Conservation (phyloP, 2,329 filamentous ascomycete genomes). For the Aspergillus neotritici region DNA sequence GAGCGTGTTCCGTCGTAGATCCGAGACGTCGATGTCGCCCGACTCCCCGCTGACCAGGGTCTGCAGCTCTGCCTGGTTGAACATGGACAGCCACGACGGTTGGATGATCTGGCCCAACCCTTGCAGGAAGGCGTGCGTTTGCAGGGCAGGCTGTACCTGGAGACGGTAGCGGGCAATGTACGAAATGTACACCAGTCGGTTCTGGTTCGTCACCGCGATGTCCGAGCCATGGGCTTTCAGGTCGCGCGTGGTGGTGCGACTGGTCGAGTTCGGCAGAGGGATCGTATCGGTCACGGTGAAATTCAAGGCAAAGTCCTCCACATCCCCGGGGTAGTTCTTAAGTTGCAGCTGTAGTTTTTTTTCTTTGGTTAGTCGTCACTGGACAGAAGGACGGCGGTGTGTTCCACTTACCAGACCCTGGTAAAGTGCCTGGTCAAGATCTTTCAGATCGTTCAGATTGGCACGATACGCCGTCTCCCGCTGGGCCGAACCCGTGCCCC, state of each 20-base stretch:
- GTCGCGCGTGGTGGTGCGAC: constrained; percentile 63
- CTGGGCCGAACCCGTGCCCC: constrained; percentile 56
- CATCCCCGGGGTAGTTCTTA: constrained; percentile 79
- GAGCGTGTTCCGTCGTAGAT: constrained; percentile 73
- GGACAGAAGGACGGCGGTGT: too few relatives aligned
- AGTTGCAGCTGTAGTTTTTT: constrained; percentile 48
- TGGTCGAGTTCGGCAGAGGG: constrained; percentile 47
- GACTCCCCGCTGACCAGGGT: constrained; percentile 86
- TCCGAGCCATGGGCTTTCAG: constrained; percentile 72
- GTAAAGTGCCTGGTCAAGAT: constrained; percentile 86
- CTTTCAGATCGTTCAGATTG: constrained; percentile 89
- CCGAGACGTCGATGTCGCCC: constrained; percentile 77
- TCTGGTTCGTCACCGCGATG: constrained; percentile 79
- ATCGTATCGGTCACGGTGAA: constrained; percentile 79
- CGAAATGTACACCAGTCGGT: constrained; percentile 88
- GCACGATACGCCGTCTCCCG: constrained; percentile 72
- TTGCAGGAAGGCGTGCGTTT: constrained; percentile 80
- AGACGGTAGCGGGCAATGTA: constrained; percentile 85
- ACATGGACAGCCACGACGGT: constrained; percentile 93
- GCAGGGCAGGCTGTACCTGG: constrained; percentile 68
- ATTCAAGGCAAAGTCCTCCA: constrained; percentile 74
- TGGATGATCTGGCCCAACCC: constrained; percentile 85
- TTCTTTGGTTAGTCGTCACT: too few relatives aligned
- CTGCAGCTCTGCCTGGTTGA: constrained; percentile 92
- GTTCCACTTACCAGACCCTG: constrained; percentile 61